Conservation (phyloP, 2,329 filamentous ascomycete species). For the Diaporthe amygdali region DNA sequence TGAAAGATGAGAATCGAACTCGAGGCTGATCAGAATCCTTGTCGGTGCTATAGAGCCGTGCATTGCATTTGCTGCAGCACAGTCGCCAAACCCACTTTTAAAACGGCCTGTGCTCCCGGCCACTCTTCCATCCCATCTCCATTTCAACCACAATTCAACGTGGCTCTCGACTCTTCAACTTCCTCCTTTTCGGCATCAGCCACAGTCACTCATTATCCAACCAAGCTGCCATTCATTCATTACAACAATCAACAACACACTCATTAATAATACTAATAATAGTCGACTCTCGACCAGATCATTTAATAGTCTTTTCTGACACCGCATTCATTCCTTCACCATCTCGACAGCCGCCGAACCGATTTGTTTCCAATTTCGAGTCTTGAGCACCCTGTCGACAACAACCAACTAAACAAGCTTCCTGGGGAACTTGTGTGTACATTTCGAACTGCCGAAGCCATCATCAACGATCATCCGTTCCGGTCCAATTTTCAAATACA, state of each 20-base stretch:
- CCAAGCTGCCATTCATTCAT: constrained; percentile 42
- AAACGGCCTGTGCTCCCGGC: constrained; percentile 28
- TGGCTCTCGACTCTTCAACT: constrained; percentile 22
- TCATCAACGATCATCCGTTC: constrained; percentile 20
- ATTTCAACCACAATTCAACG: constrained; percentile 20
- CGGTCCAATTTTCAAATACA: constrained; percentile 26
- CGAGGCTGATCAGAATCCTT: constrained; percentile 28
- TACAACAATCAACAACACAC: constrained; percentile 44
- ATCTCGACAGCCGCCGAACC: constrained; percentile 21
- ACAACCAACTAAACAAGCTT: constrained; percentile 46
- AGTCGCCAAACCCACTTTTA: constrained; percentile 26
- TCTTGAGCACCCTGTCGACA: constrained; percentile 29
- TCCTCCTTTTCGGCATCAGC: constrained; percentile 50
- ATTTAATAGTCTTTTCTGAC: constrained; percentile 34
- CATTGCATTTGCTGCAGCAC: constrained; percentile 25
- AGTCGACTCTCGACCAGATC: constrained; percentile 50
- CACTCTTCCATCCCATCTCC: constrained; percentile 26
- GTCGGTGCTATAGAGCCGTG: constrained; percentile 28
- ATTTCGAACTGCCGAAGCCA: constrained; percentile 3
- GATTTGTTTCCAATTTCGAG: constrained; percentile 35
- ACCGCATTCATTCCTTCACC: constrained; percentile 8
- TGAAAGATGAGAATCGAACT: constrained; percentile 27
- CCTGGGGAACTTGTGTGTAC: constrained; percentile 52
- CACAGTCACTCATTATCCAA: constrained; percentile 63
- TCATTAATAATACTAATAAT: constrained; percentile 65